Conservation (phyloP, 441 rosid species). For the Melastoma candidum region DNA sequence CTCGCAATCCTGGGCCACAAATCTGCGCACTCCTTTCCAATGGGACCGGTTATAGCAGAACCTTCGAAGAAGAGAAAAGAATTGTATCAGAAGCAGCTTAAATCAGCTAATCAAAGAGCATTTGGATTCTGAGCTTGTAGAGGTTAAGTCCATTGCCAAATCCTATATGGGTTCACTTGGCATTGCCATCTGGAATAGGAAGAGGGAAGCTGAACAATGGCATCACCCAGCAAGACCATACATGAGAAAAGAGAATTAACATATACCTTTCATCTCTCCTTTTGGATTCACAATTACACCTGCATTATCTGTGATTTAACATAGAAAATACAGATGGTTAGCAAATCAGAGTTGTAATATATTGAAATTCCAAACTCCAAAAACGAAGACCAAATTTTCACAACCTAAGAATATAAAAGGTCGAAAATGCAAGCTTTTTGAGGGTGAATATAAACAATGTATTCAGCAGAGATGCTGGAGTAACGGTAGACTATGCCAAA, state of each 20-base stretch:
- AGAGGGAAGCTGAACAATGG: neutral
- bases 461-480: too few relatives aligned
- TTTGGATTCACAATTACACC: slow-evolving; percentile 71
- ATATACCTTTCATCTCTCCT: slow-evolving; percentile 71
- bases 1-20: slow-evolving; percentile 70
- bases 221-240: neutral
- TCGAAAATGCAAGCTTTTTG: too few relatives aligned
- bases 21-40: slow-evolving; percentile 70
- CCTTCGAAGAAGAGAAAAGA: slow-evolving; percentile 16
- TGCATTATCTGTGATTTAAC: slow-evolving; percentile 40
- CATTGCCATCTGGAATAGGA: too few relatives aligned
- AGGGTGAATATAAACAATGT: too few relatives aligned
- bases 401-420: too few relatives aligned
- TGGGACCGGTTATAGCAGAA: slow-evolving; percentile 62
- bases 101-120: too few relatives aligned
- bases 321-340: slow-evolving; percentile 1
- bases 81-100: neutral
- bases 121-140: too few relatives aligned
- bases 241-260: neutral
- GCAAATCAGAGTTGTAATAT: neutral
- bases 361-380: too few relatives aligned
- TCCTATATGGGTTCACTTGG: too few relatives aligned
- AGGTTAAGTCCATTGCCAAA: too few relatives aligned
- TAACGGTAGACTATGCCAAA: too few relatives aligned
- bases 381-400: too few relatives aligned